Evolutionary conservation across 1,139 yeast species (phyloP).

Genomic region (Hanseniaspora uvarum): DNA sequence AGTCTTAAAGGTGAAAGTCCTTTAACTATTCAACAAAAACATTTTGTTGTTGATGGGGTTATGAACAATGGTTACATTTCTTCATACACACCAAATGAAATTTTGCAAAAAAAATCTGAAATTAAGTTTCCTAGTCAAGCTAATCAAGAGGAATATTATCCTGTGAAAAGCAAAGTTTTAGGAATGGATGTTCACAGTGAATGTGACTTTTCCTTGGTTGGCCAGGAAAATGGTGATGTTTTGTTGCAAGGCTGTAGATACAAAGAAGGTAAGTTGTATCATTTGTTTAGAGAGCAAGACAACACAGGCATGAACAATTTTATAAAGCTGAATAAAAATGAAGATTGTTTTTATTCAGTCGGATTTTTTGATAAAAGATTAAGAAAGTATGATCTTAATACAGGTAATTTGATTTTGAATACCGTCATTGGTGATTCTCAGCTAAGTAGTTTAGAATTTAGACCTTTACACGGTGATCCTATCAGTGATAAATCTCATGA

Average conservation of each 20-base stretch:
- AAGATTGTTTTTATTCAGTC: slow-evolving; percentile 59
- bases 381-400: slow-evolving; percentile 78
- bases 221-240: slow-evolving; percentile 77
- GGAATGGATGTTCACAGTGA: slow-evolving; percentile 74
- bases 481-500: slow-evolving; percentile 27
- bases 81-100: slow-evolving; percentile 94
- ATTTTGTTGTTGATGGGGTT: slow-evolving; percentile 76
- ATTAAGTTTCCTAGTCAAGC: slow-evolving; percentile 28
- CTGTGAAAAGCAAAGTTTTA: slow-evolving; percentile 71
- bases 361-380: slow-evolving; percentile 73
- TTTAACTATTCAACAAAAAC: slow-evolving; percentile 82
- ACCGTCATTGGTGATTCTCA: slow-evolving; percentile 63
- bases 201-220: slow-evolving; percentile 77
- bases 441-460: slow-evolving; percentile 62
- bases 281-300: slow-evolving; percentile 47
- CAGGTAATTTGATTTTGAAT: slow-evolving; percentile 43
- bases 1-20: slow-evolving; percentile 86
- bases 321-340: slow-evolving; percentile 47
- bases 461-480: slow-evolving; percentile 46
- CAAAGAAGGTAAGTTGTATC: slow-evolving; percentile 71
- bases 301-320: slow-evolving; percentile 49
- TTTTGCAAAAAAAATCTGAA: slow-evolving; percentile 50
- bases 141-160: slow-evolving; percentile 47
- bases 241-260: slow-evolving; percentile 72
- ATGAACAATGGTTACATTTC: slow-evolving; percentile 71